A percentile compares a stretch with the other conserved stretches of the same genome.
Conservation (phyloP, 345 rosid species). For the Draba incana region DNA sequence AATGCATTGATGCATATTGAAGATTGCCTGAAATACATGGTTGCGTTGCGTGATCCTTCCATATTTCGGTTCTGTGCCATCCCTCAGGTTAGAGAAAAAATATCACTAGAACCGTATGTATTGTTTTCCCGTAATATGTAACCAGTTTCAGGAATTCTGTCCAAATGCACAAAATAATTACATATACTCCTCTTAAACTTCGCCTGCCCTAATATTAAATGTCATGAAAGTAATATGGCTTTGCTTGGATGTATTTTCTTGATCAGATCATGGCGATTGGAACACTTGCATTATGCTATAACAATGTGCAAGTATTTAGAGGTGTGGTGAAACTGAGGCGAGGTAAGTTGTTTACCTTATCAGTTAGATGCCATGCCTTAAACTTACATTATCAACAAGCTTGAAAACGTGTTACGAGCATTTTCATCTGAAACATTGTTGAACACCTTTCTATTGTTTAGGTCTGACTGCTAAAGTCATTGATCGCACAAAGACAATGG, state of each 20-base stretch:
- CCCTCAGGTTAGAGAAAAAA: constrained; percentile 62
- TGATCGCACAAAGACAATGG: constrained; percentile 77
- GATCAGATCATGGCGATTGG: constrained; percentile 95
- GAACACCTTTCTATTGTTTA: constrained; percentile 29
- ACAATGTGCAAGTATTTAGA: constrained; percentile 89
- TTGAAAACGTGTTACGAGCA: constrained; percentile 21
- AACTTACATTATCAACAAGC: not conserved
- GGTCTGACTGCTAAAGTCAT: constrained; percentile 94
- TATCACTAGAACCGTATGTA: constrained; percentile 7
- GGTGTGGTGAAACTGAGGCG: constrained; percentile 97
- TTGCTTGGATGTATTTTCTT: constrained; percentile 41
- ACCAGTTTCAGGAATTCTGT: not conserved
- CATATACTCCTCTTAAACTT: not conserved
- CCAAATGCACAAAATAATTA: not conserved
- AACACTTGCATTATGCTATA: constrained; percentile 87
- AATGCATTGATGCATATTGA: constrained; percentile 76
- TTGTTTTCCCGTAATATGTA: constrained; percentile 5
- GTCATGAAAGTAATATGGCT: constrained; percentile 16
- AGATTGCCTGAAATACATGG: constrained; percentile 82
- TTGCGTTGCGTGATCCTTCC: constrained; percentile 63
- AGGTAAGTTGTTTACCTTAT: constrained; percentile 57
- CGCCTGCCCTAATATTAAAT: not conserved
- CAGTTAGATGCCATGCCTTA: not conserved
- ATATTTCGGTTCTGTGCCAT: constrained; percentile 92
- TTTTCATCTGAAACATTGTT: not conserved